Percentiles rank a stretch among this genome's conserved stretches.
Conservation (phyloP, 164 flowering plant species). For the Tetracentron sinense region DNA sequence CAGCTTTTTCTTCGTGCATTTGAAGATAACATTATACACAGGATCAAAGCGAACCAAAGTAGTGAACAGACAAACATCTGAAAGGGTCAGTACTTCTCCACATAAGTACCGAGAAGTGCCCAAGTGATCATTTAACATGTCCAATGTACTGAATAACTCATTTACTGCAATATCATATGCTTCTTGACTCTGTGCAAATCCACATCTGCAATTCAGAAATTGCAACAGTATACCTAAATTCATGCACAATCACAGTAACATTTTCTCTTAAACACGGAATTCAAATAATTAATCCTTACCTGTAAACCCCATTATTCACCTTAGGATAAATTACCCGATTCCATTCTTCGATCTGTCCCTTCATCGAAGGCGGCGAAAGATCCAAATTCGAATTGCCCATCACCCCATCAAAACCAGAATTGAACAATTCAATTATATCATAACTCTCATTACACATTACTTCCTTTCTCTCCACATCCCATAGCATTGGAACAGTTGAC, state of each 20-base stretch:
- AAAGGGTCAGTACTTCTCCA: conserved; percentile 72
- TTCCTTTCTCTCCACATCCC: conserved; percentile 62
- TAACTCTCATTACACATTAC: conserved; percentile 91
- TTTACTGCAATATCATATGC: conserved; percentile 84
- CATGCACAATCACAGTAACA: background rate
- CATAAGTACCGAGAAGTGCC: conserved; percentile 65
- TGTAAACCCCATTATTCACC: conserved; percentile 92
- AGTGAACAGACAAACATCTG: conserved; percentile 85
- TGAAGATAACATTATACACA: conserved; percentile 80
- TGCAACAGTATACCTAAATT: background rate
- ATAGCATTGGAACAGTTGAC: conserved; percentile 87
- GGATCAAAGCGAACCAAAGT: conserved; percentile 88
- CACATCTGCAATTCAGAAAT: conserved; percentile 62
- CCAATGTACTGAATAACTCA: conserved; percentile 60
- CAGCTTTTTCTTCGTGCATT: conserved; percentile 94
- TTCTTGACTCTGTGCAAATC: conserved; percentile 94
- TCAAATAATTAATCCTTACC: conserved; percentile 35
- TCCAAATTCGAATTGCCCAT: conserved; percentile 49
- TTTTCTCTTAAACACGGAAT: background rate
- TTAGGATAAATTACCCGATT: conserved; percentile 67
- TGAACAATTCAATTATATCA: conserved; percentile 76
- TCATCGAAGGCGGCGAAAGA: conserved; percentile 56
- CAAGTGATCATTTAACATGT: conserved; percentile 70
- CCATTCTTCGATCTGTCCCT: conserved; percentile 69
- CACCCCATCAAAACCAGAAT: conserved; percentile 52